Conservation (phyloP, 2,329 filamentous ascomycete genomes). For the Alternaria alternata region DNA sequence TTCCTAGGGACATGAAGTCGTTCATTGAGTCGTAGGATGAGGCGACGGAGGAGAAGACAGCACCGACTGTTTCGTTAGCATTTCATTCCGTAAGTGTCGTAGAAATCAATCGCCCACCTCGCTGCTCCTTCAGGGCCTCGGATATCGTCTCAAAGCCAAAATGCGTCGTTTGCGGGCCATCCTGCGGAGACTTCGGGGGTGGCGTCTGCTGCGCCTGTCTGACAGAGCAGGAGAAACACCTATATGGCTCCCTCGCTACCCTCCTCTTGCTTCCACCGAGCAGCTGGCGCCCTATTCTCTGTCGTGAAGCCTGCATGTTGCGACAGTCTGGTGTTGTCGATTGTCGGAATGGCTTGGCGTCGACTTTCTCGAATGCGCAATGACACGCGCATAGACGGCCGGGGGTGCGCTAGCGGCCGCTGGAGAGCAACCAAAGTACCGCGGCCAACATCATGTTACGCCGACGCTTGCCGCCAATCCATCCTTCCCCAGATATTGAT, state of each 20-base stretch:
- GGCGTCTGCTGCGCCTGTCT: conserved; percentile 50
- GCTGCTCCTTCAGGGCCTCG: conserved; percentile 77
- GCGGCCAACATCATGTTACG: conserved; percentile 10
- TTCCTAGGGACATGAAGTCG: conserved; percentile 97
- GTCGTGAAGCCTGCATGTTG: conserved; percentile 39
- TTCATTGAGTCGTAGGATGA: conserved; percentile 98
- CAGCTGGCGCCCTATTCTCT: conserved; percentile 42
- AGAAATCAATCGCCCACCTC: conserved; percentile 55
- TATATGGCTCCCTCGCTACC: conserved; percentile 45
- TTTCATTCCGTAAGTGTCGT: background rate
- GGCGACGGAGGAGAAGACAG: conserved; percentile 94
- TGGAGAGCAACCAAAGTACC: background rate
- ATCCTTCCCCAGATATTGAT: conserved; percentile 35
- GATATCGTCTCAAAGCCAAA: conserved; percentile 90
- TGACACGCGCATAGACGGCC: conserved; percentile 35
- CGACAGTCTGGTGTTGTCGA: conserved; percentile 16
- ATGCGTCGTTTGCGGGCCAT: conserved; percentile 72
- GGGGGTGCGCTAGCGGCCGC: conserved; percentile 16
- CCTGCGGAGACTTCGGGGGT: conserved; percentile 51
- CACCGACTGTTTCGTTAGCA: conserved; percentile 67
- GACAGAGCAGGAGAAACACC: conserved; percentile 62
- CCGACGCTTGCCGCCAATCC: conserved; percentile 45
- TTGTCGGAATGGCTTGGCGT: conserved; percentile 37
- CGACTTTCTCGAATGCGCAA: conserved; percentile 35
- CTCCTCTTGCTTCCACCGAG: conserved; percentile 28